Evolutionary conservation across 2,329 filamentous ascomycete genomes (phyloP), one percentile per base, ranked within the genome.

Genomic region (Fusarium praegraminearum): DNA sequence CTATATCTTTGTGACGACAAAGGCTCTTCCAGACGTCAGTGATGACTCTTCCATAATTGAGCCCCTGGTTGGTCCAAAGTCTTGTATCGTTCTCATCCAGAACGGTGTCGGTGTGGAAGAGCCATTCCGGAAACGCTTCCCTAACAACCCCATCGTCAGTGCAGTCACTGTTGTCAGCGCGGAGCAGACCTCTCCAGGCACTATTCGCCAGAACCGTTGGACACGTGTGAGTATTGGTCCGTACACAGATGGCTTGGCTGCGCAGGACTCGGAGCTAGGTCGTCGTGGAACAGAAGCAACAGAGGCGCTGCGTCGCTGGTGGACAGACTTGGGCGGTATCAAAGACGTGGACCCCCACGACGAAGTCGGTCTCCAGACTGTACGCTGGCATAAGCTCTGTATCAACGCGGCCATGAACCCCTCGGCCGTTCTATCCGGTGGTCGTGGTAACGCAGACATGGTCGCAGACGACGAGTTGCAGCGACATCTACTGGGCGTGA

Each of bases 391-490:
- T 78, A 93, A 93, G 78, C 87, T 93, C 66, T 90, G 89, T 73
- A 92, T 93, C 82, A 93, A 93, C 77, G 89, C 90, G 0, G 87
- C 89, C 53, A 91, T 93, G 85, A 93, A 93, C 79, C 90, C 91
- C 0, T 90, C 88, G 1, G 88, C 90, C 3, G 90, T 93, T 10
- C 83, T 93, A 1, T 87, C 86, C 1, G 88, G 89, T 15, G 89
- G 90, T 2, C 81, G 84, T 3, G 85, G 87, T 55, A 93, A 93
- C 75, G 85, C 88, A 46, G 85, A 86, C 65, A 92, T 93, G 88
- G 83, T 88, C 7, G 79, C 80, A 15, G 90, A 93, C 71, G 77
- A 86, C 0, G 90, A 92, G 74, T 80, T 93, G 40, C 83, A 86
- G 45, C 77, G 78, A 24, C 90, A 93, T 76, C 78, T 93, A 11